phyloP scores from a whole-genome alignment of 495 filamentous ascomycete species.

The Tuber aestivum region DNA sequence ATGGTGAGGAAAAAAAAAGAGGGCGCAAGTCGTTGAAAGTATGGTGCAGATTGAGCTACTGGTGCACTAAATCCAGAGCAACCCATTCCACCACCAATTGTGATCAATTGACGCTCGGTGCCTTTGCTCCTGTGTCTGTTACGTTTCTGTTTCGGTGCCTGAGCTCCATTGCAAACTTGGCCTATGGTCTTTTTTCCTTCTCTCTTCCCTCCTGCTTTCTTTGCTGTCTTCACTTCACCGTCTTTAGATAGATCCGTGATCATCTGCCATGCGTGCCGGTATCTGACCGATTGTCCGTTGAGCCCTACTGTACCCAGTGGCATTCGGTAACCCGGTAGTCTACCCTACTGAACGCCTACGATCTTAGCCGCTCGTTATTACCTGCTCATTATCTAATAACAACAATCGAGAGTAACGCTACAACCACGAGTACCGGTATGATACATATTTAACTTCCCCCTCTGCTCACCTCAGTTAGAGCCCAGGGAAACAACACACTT shows the following conservation, averaged over 20 bases:
- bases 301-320: neutral
- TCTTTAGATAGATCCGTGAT: neutral
- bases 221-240: neutral
- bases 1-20: conserved; percentile 29
- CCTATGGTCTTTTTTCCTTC: conserved; percentile 16
- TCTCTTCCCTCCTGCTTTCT: neutral
- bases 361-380: neutral
- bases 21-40: conserved; percentile 33
- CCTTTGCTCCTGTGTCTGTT: conserved; percentile 40
- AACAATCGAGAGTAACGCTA: neutral
- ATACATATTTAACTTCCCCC: neutral
- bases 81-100: conserved; percentile 36
- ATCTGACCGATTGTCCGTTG: neutral
- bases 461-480: neutral
- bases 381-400: neutral
- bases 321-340: neutral
- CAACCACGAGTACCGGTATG: neutral
- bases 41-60: conserved; percentile 22
- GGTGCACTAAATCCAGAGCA: conserved; percentile 32
- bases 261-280: neutral
- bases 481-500: neutral
- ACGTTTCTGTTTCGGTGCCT: conserved; percentile 40
- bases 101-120: conserved; percentile 40
- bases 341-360: neutral
- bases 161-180: conserved; percentile 12